Evolutionary conservation across 805 yeast genomes (phyloP).

Genomic region (Teunomyces atbi): DNA sequence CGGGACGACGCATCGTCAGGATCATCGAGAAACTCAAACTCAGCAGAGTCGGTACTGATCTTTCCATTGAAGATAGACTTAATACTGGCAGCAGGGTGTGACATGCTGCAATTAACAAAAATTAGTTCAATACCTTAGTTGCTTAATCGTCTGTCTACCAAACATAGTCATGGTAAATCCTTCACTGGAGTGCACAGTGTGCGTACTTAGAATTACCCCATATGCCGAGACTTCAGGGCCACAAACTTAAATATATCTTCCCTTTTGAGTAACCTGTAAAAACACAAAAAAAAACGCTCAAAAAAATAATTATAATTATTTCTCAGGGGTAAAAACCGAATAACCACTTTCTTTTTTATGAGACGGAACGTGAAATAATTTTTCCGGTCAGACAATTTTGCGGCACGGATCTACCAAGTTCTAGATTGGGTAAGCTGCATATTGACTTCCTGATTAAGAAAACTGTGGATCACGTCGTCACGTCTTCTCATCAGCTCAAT

Average conservation of each 20-base stretch:
- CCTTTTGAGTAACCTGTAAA: neutral
- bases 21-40: constrained; percentile 8
- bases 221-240: neutral
- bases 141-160: neutral
- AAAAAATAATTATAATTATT: neutral
- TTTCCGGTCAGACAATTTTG: no score
- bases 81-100: constrained; percentile 44
- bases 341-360: neutral
- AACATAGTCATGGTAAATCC: neutral
- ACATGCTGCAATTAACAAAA: constrained; percentile 19
- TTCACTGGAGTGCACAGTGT: neutral
- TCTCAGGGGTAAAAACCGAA: neutral
- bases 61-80: constrained; percentile 39
- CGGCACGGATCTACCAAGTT: no score
- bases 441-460: neutral
- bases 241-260: neutral
- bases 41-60: constrained; percentile 25
- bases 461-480: neutral
- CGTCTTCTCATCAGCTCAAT: neutral
- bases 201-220: neutral
- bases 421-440: no score
- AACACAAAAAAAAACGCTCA: neutral
- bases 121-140: no score
- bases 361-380: neutral
- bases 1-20: constrained; percentile 13